phyloP scores from a whole-genome alignment of 78 protist genomes.

The Salpingoeca rosetta region DNA sequence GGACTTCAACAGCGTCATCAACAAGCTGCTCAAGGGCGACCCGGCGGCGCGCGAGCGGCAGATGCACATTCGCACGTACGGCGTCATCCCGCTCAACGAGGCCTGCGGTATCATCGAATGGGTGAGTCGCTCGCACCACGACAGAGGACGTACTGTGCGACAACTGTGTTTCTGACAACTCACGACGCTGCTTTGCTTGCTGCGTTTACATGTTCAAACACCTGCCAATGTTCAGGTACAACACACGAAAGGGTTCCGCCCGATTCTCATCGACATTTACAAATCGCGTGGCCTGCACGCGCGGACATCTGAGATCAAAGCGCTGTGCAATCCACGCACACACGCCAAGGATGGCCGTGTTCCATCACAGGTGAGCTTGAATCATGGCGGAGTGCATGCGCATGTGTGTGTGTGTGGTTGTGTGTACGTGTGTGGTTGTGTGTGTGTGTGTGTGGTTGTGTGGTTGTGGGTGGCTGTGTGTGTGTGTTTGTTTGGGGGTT shows the following conservation, averaged over 20 bases:
- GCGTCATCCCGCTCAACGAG: constrained; percentile 74
- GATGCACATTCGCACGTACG: constrained; percentile 57
- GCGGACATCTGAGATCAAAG: neutral
- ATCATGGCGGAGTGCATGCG: neutral
- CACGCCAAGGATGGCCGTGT: no score
- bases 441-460: no score
- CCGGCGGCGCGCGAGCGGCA: constrained; percentile 32
- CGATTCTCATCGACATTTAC: constrained; percentile 23
- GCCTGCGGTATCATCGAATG: constrained; percentile 86
- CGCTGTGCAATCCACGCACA: neutral
- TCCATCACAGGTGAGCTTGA: neutral
- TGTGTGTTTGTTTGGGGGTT: no score
- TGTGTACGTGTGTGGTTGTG: no score
- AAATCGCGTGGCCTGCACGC: neutral
- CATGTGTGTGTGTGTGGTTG: no score
- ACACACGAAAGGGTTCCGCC: constrained; percentile 34
- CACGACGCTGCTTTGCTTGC: no score
- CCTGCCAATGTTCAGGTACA: no score
- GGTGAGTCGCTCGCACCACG: constrained; percentile 47
- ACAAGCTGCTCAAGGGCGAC: constrained; percentile 49
- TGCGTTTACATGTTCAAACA: no score
- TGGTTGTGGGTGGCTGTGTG: no score
- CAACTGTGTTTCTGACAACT: no score
- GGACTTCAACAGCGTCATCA: constrained; percentile 74
- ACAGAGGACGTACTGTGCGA: no score